Percentiles rank a stretch among this genome's conserved stretches.
Evolutionary conservation across 805 yeast genomes (phyloP).

Genomic region (Cyberlindnera nakhonratchasimensis): DNA sequence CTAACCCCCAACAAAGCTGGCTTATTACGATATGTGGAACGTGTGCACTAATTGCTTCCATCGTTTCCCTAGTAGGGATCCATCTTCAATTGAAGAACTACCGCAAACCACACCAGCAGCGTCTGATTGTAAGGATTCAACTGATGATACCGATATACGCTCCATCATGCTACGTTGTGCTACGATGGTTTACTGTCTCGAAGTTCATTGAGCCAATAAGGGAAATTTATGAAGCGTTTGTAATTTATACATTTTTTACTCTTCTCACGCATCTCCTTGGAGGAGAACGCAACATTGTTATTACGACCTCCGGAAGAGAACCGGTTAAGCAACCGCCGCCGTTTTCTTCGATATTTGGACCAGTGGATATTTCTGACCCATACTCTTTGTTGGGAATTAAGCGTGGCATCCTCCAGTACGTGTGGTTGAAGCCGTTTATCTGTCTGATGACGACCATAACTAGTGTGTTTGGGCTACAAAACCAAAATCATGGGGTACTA

Average conservation of each 20-base stretch:
- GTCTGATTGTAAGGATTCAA: conserved; percentile 78
- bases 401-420: conserved; percentile 86
- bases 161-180: conserved; percentile 58
- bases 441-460: conserved; percentile 51
- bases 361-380: conserved; percentile 85
- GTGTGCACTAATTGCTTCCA: conserved; percentile 11
- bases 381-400: conserved; percentile 70
- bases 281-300: conserved; percentile 85
- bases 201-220: conserved; percentile 66
- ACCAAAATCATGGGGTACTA: conserved; percentile 35
- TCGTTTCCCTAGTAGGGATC: conserved; percentile 14
- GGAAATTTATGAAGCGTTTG: conserved; percentile 94
- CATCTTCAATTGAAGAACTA: conserved; percentile 60
- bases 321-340: conserved; percentile 66
- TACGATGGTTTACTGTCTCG: conserved; percentile 43
- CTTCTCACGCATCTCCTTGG: conserved; percentile 80
- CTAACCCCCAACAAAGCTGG: conserved; percentile 13
- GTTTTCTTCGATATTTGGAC: conserved; percentile 45
- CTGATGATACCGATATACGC: conserved; percentile 81
- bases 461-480: conserved; percentile 46
- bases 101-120: conserved; percentile 83
- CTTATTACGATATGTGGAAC: conserved; percentile 11
- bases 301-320: conserved; percentile 62
- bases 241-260: conserved; percentile 87
- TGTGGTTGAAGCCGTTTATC: conserved; percentile 89